Evolutionary conservation across 2,329 filamentous ascomycete species (phyloP), one percentile per base, ranked within the genome.

Genomic region (Cadophora malorum): DNA sequence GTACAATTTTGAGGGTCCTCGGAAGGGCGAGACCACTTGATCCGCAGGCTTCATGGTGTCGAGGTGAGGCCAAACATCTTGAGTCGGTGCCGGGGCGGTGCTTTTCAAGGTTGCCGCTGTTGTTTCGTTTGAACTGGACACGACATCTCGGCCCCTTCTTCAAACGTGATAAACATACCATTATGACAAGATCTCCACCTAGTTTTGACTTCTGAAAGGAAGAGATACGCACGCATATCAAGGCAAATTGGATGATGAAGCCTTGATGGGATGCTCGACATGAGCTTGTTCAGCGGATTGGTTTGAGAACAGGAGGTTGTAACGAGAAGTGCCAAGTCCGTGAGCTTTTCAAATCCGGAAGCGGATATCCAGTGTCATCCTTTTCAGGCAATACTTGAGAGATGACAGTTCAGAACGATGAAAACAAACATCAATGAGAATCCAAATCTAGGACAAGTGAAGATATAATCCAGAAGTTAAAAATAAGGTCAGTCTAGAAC

Each of bases 41-140:
- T 63, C 58, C 50, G 31, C 56, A 65, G 38, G 62, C 49, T 63
- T 60, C 50, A 50, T 38, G 61, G 28, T 52, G 31, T 41, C 28
- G 25, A 63, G 19, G 49, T 53, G 50, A 68, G 31, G 66, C 64
- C 61, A 71, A 69, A 68, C 67, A 69, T 66, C 45, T 21, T 58
- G 53, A 68, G 47, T 61, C 31, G 28, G 61, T 49, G 31, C 33
- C 38, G 33, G 31, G 21, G 61, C 21, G 62, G 64, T 63, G 64
- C 64, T 53, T 62, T 14, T 1, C 19, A 21, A 38, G n/a, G 45
- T 21, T 49, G 47, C 31, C 23, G 33, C 50, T n/a, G 28, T 65
- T 64, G 65, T 67, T 70, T 70, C 65, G 63, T 63, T 67, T 49
- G 56, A 28, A n/a, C 16, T 28, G 59, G 47, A 45, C 60, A 60